phyloP scores from a whole-genome alignment of 257 asterid species.

The Salvia miltiorrhiza region DNA sequence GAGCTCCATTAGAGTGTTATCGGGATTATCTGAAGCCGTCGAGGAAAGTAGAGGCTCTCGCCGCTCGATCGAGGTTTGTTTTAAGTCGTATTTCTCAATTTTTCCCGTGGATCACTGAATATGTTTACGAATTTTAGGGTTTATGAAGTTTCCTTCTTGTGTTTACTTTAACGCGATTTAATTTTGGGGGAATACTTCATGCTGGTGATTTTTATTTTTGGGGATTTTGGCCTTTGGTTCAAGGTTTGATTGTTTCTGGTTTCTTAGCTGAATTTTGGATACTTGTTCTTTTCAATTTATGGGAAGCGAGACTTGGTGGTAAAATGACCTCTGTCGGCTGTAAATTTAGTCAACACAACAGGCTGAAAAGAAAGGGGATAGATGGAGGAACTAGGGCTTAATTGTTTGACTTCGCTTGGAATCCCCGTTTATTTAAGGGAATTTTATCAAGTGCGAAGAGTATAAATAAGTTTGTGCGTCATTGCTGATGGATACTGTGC shows the following conservation, averaged over 20 bases:
- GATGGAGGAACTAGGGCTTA: conserved; percentile 14
- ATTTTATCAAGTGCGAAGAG: not conserved
- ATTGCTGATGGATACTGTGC: not conserved
- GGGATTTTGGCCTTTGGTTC: not conserved
- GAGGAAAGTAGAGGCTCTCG: conserved; percentile 30
- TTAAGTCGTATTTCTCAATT: conserved; percentile 16
- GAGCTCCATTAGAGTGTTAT: conserved; percentile 9
- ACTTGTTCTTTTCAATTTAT: not conserved
- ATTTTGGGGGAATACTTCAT: not conserved
- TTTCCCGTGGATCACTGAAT: conserved; percentile 24
- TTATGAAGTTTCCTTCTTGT: not conserved
- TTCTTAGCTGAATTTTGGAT: conserved; percentile 1
- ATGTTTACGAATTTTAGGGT: conserved; percentile 10
- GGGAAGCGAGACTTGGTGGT: conserved; percentile 15
- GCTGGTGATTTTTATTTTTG: not conserved
- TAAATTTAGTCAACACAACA: not conserved
- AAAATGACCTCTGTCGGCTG: conserved; percentile 7
- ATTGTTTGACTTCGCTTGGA: not conserved
- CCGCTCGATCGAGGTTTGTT: conserved; percentile 51
- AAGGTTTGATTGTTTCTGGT: not conserved
- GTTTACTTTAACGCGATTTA: not conserved
- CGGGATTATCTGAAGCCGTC: conserved; percentile 26
- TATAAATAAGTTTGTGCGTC: not conserved
- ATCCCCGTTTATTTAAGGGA: not conserved
- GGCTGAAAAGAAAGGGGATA: not conserved